Evolutionary conservation across 257 asterid species (phyloP).

Genomic region (Solanum neorickii): DNA sequence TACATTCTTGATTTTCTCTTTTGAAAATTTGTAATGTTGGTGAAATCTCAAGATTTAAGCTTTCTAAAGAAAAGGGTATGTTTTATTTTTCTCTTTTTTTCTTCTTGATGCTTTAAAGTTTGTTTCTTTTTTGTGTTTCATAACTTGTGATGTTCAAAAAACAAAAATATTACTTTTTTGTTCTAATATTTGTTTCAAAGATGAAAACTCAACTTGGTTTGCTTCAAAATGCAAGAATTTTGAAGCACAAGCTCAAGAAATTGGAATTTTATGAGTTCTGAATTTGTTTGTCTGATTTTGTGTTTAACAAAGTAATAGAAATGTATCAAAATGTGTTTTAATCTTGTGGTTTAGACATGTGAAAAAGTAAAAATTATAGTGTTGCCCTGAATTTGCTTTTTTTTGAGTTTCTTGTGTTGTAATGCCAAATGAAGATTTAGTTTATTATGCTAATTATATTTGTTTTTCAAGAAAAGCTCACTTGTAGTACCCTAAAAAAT

Average conservation of each 20-base stretch:
- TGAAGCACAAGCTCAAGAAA: not conserved
- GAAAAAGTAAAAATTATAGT: not conserved
- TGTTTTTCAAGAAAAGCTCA: not conserved
- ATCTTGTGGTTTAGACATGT: not conserved
- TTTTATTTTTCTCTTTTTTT: not conserved
- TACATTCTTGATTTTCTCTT: conserved; percentile 3
- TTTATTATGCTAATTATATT: not conserved
- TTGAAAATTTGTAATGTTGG: not conserved
- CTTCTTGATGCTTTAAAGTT: not conserved
- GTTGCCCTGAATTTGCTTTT: not conserved
- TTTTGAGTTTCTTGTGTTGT: not conserved
- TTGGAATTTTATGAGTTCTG: not conserved
- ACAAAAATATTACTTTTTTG: not conserved
- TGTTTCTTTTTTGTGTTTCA: not conserved
- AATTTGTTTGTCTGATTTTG: not conserved
- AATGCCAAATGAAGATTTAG: not conserved
- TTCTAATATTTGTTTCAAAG: not conserved
- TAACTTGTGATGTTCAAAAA: not conserved
- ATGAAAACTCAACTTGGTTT: not conserved
- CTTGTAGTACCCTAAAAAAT: not conserved
- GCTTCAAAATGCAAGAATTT: not conserved
- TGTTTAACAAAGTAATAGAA: not conserved
- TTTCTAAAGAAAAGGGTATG: not conserved
- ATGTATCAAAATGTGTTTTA: not conserved
- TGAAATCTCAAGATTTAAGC: not conserved